Conservation (phyloP, 1,284 basidiomycete species). For the Cystobasidium slooffiae region DNA sequence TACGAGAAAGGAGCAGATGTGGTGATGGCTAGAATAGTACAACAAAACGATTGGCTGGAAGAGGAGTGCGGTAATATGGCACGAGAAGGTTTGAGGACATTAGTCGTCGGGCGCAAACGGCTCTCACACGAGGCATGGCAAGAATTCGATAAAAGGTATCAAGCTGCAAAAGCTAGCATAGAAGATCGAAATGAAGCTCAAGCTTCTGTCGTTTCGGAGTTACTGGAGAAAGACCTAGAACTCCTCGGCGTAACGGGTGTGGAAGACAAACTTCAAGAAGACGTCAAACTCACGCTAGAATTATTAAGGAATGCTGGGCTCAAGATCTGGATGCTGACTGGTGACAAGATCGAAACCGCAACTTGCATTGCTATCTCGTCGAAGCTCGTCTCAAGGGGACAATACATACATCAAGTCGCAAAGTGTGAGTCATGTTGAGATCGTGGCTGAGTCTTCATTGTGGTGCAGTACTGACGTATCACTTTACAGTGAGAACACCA, state of each 20-base stretch:
- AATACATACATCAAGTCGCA: slow-evolving; percentile 96
- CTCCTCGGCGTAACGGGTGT: slow-evolving; percentile 93
- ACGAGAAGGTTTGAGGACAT: slow-evolving; percentile 88
- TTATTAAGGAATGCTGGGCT: slow-evolving; percentile 92
- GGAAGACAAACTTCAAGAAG: slow-evolving; percentile 97
- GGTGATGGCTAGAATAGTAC: slow-evolving; percentile 92
- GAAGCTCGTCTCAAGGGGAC: slow-evolving; percentile 91
- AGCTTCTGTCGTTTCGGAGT: slow-evolving; percentile 70
- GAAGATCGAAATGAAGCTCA: slow-evolving; percentile 83
- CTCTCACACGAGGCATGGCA: slow-evolving; percentile 72
- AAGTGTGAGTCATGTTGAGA: slow-evolving; percentile 68
- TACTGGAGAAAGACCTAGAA: slow-evolving; percentile 87
- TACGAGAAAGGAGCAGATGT: slow-evolving; percentile 97
- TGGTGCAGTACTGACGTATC: slow-evolving; percentile 1
- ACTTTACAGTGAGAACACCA: slow-evolving; percentile 70
- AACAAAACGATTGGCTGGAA: slow-evolving; percentile 97
- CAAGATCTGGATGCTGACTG: slow-evolving; percentile 99
- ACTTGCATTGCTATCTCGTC: slow-evolving; percentile 97
- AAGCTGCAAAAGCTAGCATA: slow-evolving; percentile 74
- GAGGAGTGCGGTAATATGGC: slow-evolving; percentile 99
- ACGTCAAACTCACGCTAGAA: slow-evolving; percentile 92
- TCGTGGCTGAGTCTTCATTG: not conserved
- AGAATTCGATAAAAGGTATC: slow-evolving; percentile 76
- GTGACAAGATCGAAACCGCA: slow-evolving; percentile 99
- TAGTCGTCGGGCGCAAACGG: slow-evolving; percentile 85